These are phyloP conservation scores for Macrotyloma uniflorum DNA, from an alignment of 306 rosid species.

Conservation along the genomic window DNA sequence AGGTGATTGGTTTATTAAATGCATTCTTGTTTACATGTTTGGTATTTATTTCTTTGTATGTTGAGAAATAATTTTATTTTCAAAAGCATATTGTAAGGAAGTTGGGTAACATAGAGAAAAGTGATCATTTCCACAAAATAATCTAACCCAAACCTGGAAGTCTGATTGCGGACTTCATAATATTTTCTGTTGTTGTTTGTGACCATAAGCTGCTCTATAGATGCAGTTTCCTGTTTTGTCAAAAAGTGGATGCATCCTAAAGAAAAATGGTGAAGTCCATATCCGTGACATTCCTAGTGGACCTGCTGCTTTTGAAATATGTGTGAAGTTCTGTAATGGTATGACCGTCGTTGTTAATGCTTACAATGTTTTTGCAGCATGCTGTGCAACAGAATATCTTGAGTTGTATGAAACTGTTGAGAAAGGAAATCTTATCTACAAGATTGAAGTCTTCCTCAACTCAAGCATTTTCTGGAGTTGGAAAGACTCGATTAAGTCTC, in stretches of 20 bases:
- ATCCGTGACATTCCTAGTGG: conserved; percentile 91
- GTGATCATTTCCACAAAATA: neutral
- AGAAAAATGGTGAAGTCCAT: conserved; percentile 61
- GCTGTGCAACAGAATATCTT: conserved; percentile 94
- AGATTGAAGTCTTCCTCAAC: conserved; percentile 88
- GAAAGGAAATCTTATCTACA: conserved; percentile 91
- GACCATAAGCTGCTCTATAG: conserved; percentile 24
- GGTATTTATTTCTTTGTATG: neutral
- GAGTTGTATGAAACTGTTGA: conserved; percentile 87
- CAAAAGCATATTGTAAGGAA: neutral
- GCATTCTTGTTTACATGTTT: neutral
- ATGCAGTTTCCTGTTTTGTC: conserved; percentile 90
- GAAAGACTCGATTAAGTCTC: conserved; percentile 81
- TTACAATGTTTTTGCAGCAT: conserved; percentile 85
- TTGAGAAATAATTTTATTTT: neutral
- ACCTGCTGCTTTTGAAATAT: conserved; percentile 90
- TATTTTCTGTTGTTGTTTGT: neutral
- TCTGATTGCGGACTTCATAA: neutral
- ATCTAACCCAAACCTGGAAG: neutral
- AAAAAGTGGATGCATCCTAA: conserved; percentile 79
- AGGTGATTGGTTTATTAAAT: neutral
- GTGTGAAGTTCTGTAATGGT: conserved; percentile 88
- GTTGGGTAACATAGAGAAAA: neutral
- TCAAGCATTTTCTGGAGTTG: conserved; percentile 91
- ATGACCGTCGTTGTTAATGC: conserved; percentile 91